Evolutionary conservation across 2,329 filamentous ascomycete species (phyloP).

Genomic region (Ophiocordyceps camponoti-rufipedis): DNA sequence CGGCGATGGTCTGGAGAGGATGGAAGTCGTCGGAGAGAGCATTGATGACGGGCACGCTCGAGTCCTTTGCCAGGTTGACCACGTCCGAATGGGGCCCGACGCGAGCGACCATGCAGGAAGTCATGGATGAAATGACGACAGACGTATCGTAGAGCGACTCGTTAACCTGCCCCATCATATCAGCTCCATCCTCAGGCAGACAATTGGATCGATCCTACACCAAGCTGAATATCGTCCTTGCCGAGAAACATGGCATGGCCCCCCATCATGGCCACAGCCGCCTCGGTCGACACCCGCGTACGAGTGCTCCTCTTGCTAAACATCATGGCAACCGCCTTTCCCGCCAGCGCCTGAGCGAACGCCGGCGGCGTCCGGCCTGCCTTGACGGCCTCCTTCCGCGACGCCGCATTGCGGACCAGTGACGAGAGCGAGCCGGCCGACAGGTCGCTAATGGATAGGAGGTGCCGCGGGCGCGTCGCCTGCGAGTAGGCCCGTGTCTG

Average conservation of each 20-base stretch:
- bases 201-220: conserved; percentile 29
- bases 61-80: conserved; percentile 49
- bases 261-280: conserved; percentile 71
- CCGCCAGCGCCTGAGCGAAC: conserved; percentile 44
- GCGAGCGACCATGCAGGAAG: conserved; percentile 63
- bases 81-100: conserved; percentile 66
- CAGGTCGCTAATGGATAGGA: conserved; percentile 82
- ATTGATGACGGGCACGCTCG: conserved; percentile 68
- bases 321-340: conserved; percentile 81
- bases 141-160: conserved; percentile 90
- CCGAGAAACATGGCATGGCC: conserved; percentile 94
- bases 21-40: conserved; percentile 82
- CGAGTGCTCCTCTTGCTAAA: conserved; percentile 93
- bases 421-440: conserved; percentile 60
- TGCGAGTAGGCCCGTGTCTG: conserved; percentile 24
- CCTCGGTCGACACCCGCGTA: conserved; percentile 85
- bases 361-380: conserved; percentile 33
- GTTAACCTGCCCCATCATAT: conserved; percentile 42
- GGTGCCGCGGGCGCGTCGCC: conserved; percentile 47
- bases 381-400: conserved; percentile 64
- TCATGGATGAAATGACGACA: conserved; percentile 86
- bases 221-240: conserved; percentile 89
- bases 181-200: background rate
- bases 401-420: conserved; percentile 65
- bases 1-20: conserved; percentile 84